Evolutionary conservation across 768 basidiomycete species (phyloP), one percentile per base, ranked within the genome.

Genomic region (Tylopilus vinaceipallidus): DNA sequence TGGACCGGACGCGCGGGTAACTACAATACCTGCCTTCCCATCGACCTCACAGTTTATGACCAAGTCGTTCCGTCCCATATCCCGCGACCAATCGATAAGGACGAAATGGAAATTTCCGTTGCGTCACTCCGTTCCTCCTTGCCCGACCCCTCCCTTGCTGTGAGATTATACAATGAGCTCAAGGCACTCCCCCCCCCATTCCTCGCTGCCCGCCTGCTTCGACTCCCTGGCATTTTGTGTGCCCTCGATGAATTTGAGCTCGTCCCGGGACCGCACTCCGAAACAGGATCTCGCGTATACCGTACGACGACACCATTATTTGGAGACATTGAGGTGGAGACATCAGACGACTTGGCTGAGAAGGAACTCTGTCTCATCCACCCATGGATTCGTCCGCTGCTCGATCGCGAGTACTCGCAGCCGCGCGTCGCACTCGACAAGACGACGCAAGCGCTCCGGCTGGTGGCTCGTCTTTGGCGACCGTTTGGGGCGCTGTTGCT

Each of bases 61-160:
- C 27, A 29, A 29, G 6, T 29, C 27, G 27, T 39, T 2, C 42
- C 54, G 2, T 36, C 47, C 1, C 44, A 55, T 16, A 9, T 51
- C 16, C 44, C 53, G n/a, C 37, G 4, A 17, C 43, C 9, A 19
- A 10, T 55, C 17, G 34, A 35, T 11, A 16, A 13, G 32, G 32
- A 13, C 16, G 9, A 33, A 16, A 33, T 33, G 32, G 38, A 29
- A 1, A 13, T 6, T 0, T 19, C 11, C 0, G 37, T 56, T 0
- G 3, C 0, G 4, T 10, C 12, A 26, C 14, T 47, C 6, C 30
- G 29, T 24, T 37, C 43, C 3, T 24, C 44, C 2, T 2, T 4
- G 2, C 94, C 27, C 9, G 39, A 50, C 10, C 29, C 34, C 7
- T 29, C 46, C 6, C 12, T 27, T 0, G 35, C 16, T 4, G 41